Percentiles rank a stretch among this genome's conserved stretches.
phyloP scores from a whole-genome alignment of 768 basidiomycete genomes.

The Amanita fuliginea region DNA sequence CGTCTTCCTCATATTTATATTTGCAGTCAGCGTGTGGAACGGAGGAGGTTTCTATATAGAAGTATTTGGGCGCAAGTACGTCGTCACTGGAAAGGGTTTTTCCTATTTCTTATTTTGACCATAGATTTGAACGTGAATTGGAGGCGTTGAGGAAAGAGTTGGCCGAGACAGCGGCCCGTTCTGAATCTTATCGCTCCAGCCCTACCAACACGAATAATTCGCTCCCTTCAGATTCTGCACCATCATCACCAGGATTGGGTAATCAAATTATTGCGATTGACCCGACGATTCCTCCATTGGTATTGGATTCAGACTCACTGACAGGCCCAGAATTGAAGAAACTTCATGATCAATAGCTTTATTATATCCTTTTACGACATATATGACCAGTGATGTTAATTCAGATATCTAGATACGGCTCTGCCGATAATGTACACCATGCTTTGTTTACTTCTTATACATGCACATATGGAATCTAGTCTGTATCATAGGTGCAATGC shows the following conservation, averaged over 20 bases:
- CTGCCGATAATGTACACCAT: not conserved
- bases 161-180: conserved; percentile 51
- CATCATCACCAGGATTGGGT: not conserved
- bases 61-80: conserved; percentile 93
- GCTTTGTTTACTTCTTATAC: conserved; percentile 1
- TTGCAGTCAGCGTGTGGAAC: conserved; percentile 89
- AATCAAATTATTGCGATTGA: not conserved
- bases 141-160: conserved; percentile 87
- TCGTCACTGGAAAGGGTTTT: conserved; percentile 9
- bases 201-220: conserved; percentile 37
- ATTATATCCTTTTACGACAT: conserved; percentile 6
- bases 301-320: conserved; percentile 15
- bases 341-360: conserved; percentile 13
- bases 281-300: conserved; percentile 14
- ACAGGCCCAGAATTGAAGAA: conserved; percentile 15
- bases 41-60: conserved; percentile 95
- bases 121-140: conserved; percentile 85
- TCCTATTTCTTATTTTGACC: conserved; percentile 9
- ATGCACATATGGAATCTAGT: not conserved
- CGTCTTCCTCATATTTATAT: conserved; percentile 67
- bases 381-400: conserved; percentile 2
- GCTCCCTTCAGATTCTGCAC: conserved; percentile 22
- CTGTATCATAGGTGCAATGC: not conserved
- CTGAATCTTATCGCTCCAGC: conserved; percentile 35
- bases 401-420: not conserved